Evolutionary conservation across 768 basidiomycete species (phyloP), one percentile per base, ranked within the genome.

Genomic region (Calocybe indica): DNA sequence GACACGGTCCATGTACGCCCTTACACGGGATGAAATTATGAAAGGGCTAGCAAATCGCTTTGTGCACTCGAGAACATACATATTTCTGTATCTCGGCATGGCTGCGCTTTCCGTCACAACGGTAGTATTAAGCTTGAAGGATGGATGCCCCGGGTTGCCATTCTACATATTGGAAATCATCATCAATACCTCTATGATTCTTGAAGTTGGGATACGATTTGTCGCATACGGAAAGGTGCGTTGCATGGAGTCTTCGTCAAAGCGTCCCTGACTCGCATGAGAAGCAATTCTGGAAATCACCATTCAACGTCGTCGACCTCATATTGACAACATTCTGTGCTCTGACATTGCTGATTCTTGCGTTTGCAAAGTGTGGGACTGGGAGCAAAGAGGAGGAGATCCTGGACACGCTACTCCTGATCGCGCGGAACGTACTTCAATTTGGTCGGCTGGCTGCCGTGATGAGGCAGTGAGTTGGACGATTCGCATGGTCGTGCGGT

Each of bases 231-330:
- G 95, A 51, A 79, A 81, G 65, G 95, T 98, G 58, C 59, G 90
- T 72, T 11, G 36, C 30, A 28, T 37, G 4, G 13, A 15, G 32
- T 45, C 10, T 13, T 32, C 34, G n/a, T 38, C 8, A 32, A 38
- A 30, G 14, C 22, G 14, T 14, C n/a, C 40, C 45, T 37, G 36
- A 48, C 45, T 36, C 61, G 22, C 22, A 22, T 22, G 22, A 4
- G 22, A 22, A 94, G 92, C 88, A 92, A 91, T 96, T 96, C 72
- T 94, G 91, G 91, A 88, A 80, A 62, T 89, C 90, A n/a, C 83
- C 84, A 8, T 92, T 91, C 69, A 97, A 97, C 62, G 70, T 90
- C 31, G 74, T 94, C 57, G 94, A 97, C 62, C 75, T 96, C 11
- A 78, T 88, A 43, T 75, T 99, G 38, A 98, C 96, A 2, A 54